phyloP scores from a whole-genome alignment of 2,329 filamentous ascomycete species.

The Aureobasidium sp. region DNA sequence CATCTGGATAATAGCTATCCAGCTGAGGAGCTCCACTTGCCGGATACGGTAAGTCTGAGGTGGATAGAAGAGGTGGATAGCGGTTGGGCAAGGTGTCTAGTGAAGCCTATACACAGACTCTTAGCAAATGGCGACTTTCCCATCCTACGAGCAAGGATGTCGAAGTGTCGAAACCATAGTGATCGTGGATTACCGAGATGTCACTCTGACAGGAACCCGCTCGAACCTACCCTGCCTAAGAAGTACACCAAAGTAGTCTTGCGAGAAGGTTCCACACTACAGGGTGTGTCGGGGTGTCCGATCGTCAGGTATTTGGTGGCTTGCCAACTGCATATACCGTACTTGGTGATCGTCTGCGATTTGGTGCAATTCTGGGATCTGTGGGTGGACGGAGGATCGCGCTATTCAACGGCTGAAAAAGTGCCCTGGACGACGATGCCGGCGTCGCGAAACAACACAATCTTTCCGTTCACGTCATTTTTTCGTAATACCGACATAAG shows the following conservation, averaged over 20 bases:
- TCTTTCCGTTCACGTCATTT: too few species aligned
- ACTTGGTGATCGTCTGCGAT: background rate
- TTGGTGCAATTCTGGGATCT: background rate
- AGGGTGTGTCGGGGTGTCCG: background rate
- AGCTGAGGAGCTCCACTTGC: too few species aligned
- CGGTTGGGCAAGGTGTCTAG: too few species aligned
- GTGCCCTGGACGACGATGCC: background rate
- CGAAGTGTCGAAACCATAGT: background rate
- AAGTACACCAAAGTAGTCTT: background rate
- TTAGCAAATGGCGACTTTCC: background rate
- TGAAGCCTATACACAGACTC: too few species aligned
- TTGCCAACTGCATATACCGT: background rate
- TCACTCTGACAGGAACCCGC: background rate
- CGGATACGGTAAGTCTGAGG: too few species aligned
- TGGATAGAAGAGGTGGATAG: too few species aligned
- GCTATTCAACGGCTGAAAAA: background rate
- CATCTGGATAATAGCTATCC: too few species aligned
- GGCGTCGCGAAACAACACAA: background rate
- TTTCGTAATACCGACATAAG: too few species aligned
- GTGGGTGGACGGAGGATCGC: background rate
- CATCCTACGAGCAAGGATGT: background rate
- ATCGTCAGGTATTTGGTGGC: background rate
- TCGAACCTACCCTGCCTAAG: background rate
- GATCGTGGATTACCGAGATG: background rate
- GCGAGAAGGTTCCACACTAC: background rate